Evolutionary conservation across 305 asterid species (phyloP), one percentile per base, ranked within the genome.

Genomic region (Fraxinus platypoda): DNA sequence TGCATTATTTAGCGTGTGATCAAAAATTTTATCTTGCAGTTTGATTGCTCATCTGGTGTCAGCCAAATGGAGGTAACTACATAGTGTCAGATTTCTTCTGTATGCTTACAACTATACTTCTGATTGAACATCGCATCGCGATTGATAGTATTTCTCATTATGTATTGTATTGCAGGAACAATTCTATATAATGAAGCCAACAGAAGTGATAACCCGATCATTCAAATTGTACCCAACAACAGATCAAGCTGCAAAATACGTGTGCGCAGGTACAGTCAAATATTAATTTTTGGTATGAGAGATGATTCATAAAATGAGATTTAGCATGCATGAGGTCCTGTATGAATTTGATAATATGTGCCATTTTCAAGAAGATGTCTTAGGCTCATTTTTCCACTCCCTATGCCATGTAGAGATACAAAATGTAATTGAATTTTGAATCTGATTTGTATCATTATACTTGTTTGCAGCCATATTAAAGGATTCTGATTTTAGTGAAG

Each of bases 141-240:
- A 35, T 77, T 46, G 75, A 73, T 78, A 43, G 75, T 79, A 33
- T 66, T 59, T 81, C 33, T 81, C 76, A 31, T 49, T 82, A 6
- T 82, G 43, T 81, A 78, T 80, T 82, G 64, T 75, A 54, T 41
- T 73, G 70, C 89, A 95, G 98, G 99, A 95, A 86, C 99, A 94
- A 84, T 95, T 92, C 81, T 94, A 92, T 86, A 95, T 93, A 75
- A 95, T 95, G 99, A 94, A 95, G 92, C 97, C 98, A 33, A 82
- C 89, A 5, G 99, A 95, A 90, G 91, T 85, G 38, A 77, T 80
- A 25, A 92, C 88, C 75, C 87, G 98, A 83, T 92, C 97, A 75
- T 95, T 95, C 90, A 95, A 94, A 90, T 81, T 95, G 86, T 93
- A 92, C 86, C 98, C 99, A 38, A 86, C 98, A 83, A 92, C 93